Conservation (phyloP, 495 filamentous ascomycete genomes). For the Xanthoparmelia taractica region DNA sequence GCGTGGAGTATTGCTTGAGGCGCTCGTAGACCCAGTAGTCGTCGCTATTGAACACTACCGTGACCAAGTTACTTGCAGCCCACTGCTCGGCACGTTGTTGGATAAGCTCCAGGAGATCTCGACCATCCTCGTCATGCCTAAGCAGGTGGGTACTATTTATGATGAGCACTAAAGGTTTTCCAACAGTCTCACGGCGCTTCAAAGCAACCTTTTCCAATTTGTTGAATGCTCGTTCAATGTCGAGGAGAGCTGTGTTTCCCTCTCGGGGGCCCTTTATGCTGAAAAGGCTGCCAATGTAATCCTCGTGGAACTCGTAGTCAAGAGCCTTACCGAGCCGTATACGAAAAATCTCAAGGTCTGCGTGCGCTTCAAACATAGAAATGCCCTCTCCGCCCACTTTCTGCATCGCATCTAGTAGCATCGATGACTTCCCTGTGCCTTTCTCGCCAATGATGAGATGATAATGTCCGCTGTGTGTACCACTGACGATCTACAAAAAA, state of each 20-base stretch:
- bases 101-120: slow-evolving; percentile 84
- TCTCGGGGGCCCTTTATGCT: slow-evolving; percentile 89
- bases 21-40: slow-evolving; percentile 98
- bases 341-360: slow-evolving; percentile 90
- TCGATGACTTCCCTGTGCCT: slow-evolving; percentile 90
- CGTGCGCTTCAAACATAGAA: slow-evolving; percentile 92
- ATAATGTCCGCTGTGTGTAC: slow-evolving; percentile 66
- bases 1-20: slow-evolving; percentile 78
- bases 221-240: slow-evolving; percentile 95
- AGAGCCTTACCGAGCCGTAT: slow-evolving; percentile 85
- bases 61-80: slow-evolving; percentile 83
- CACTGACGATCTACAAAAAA: slow-evolving; percentile 52
- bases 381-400: slow-evolving; percentile 79
- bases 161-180: slow-evolving; percentile 72
- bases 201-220: slow-evolving; percentile 94
- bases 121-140: slow-evolving; percentile 82
- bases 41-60: slow-evolving; percentile 85
- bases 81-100: slow-evolving; percentile 94
- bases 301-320: slow-evolving; percentile 82
- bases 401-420: slow-evolving; percentile 90
- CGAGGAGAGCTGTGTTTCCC: slow-evolving; percentile 69
- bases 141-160: slow-evolving; percentile 88
- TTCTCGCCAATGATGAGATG: slow-evolving; percentile 93
- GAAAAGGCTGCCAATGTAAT: slow-evolving; percentile 91
- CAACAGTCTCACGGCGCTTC: slow-evolving; percentile 47